Base-by-base conservation (phyloP, 306 rosid genomes). In the Spatholobus suberectus region DNA sequence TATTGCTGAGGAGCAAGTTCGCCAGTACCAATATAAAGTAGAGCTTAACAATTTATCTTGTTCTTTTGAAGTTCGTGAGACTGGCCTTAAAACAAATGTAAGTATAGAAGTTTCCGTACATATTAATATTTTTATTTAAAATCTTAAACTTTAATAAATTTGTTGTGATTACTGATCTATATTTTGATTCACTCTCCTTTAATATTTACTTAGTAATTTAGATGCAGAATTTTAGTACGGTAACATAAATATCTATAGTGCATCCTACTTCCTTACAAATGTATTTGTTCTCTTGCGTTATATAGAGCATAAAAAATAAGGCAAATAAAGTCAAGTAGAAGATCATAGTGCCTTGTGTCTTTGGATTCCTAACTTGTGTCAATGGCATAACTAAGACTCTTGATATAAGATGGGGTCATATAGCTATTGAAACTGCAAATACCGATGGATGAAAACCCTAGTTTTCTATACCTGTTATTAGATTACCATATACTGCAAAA, bases 61-160 rank as follows among this genome's bases (percentile, higher is more conserved):
- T 86, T 55, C 46, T 76, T 77, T 93, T 70, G 86, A 85, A 79
- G 92, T 96, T 88, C 85, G 79, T 43, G 98, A 93, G 88, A 85
- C 80, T 86, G 99, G 99, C 86, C 88, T 75, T 68, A 83, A 58
- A 77, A 75, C 86, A 81, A 74, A 86, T 84, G 99, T 93, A 83
- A 92, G 98, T 84, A 43, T 61, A 49, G 43, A 49, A 75, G 41
- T 77, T 81, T 79, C 59, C 29, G 0, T 73, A 15, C 40, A 65
- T 84, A 27, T 76, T 77, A 41, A 15, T 29, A 12, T 1, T 66
- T 49, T 35, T 35, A 23, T 61, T 32, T 35, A 10, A 37, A 34
- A 51, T 83, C 61, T 34, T 35, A 8, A 51, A 18, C 49, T 18
- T 58, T 13, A n/a, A 35, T 15, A 21, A 38, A 15, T 47, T 27